Base-by-base conservation (phyloP, 768 basidiomycete genomes). In the Termitomyces sp. region DNA sequence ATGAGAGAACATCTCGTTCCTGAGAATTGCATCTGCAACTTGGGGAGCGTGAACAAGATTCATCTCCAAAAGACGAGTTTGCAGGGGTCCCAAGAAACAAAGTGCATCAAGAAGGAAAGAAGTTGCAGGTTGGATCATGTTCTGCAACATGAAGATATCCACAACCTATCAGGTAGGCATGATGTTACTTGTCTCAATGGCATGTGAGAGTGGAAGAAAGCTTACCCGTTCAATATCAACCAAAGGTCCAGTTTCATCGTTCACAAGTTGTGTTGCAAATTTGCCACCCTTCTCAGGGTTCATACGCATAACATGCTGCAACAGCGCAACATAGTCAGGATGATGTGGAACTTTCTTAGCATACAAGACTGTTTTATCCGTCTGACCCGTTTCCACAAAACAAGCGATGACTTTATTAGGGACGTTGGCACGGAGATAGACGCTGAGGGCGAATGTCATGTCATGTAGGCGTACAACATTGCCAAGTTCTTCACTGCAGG, bases 371-470 rank as follows among this genome's bases (percentile, higher is more conserved):
- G 98, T 99, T 80, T 99, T 99, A 72, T 98, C 95, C 35, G 86
- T 97, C 72, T 99, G 97, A 16, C 96, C 97, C 0, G 94, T 94
- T 76, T 99, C 97, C 5, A 96, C 97, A 68, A 99, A 99, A 79
- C 95, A 98, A 4, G 97, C 97, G 54, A 98, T 86, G 66, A 98
- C 96, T 76, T 98, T 99, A 80, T 94, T 97, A 44, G 97, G 97
- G 6, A 98, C 87, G 64, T 96, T 98, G 51, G 97, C 97, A 51
- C 97, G 87, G 23, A 99, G 86, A 67, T 99, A 99, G 53, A 99
- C 94, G 58, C 94, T 96, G 44, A 99, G 81, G 11, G 97, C 97
- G 53, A 99, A 83, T 0, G 94, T 98, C 89, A 98, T 91, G 69
- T 99, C 97, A 69, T 94, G 86, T 18, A 87, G 70, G 32, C 97